Percentiles rank a stretch among this genome's conserved stretches.
Conservation (phyloP, 2,329 filamentous ascomycete species). For the Botrytis sinoallii region DNA sequence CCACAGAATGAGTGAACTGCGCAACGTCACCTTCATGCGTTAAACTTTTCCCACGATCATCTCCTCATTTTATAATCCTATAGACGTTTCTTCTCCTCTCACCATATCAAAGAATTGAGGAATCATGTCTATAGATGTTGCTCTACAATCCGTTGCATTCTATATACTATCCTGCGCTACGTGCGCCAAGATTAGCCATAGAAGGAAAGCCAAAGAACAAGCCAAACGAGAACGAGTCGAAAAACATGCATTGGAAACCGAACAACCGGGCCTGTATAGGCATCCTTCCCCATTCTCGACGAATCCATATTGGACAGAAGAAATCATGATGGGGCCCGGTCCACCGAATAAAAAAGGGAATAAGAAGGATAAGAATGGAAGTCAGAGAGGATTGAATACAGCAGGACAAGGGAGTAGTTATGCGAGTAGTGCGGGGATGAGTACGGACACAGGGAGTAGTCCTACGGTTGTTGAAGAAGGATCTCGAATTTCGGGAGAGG, state of each 20-base stretch:
- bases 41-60: slow-evolving; percentile 2
- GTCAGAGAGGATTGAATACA: slow-evolving; percentile 58
- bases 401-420: slow-evolving; percentile 54
- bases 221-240: slow-evolving; percentile 66
- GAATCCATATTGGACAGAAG: slow-evolving; percentile 84
- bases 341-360: slow-evolving; percentile 61
- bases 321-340: slow-evolving; percentile 78
- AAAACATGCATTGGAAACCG: slow-evolving; percentile 60
- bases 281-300: slow-evolving; percentile 82
- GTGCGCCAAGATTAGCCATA: slow-evolving; percentile 69
- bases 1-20: slow-evolving; percentile 15
- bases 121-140: slow-evolving; percentile 53
- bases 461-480: slow-evolving; percentile 49
- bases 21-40: slow-evolving; percentile 12
- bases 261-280: slow-evolving; percentile 70
- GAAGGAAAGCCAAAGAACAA: slow-evolving; percentile 66
- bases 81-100: neutral
- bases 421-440: slow-evolving; percentile 39
- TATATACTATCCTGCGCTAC: slow-evolving; percentile 75
- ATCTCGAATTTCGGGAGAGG: slow-evolving; percentile 46
- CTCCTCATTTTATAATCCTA: neutral
- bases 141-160: slow-evolving; percentile 73
- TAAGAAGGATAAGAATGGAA: slow-evolving; percentile 50
- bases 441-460: slow-evolving; percentile 41
- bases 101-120: neutral